Conservation (phyloP, 306 rosid species). For the Begonia fuchsioides region DNA sequence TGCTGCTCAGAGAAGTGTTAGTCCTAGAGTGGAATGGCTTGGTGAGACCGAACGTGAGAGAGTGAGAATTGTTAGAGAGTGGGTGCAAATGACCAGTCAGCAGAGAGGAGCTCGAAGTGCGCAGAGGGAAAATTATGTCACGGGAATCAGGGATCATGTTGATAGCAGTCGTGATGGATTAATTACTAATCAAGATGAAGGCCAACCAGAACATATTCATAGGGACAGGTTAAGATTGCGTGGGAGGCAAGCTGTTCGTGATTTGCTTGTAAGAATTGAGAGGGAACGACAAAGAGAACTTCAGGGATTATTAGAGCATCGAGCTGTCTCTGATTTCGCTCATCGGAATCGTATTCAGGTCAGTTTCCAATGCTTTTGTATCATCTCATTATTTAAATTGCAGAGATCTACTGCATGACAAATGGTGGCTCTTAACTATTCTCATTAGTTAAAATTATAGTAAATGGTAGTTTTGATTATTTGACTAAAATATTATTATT, state of each 20-base stretch:
- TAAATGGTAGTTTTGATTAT: no score
- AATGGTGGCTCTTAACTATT: no score
- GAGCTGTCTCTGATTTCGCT: conserved; percentile 98
- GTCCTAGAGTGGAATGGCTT: conserved; percentile 87
- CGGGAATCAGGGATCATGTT: conserved; percentile 34
- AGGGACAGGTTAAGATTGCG: conserved; percentile 84
- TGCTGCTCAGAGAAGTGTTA: conserved; percentile 55
- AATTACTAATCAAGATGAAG: conserved; percentile 57
- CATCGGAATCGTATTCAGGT: conserved; percentile 99
- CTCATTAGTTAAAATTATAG: no score
- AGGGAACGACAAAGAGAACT: conserved; percentile 94
- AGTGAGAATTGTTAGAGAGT: conserved; percentile 93
- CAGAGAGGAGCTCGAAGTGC: conserved; percentile 83
- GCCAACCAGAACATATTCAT: conserved; percentile 82
- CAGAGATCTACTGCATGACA: no score
- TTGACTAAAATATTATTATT: no score
- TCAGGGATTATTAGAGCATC: conserved; percentile 84
- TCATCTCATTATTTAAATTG: no score
- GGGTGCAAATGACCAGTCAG: conserved; percentile 98
- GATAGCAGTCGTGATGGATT: conserved; percentile 33
- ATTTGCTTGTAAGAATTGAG: conserved; percentile 83
- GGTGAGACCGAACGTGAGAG: conserved; percentile 99
- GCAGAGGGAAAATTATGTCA: conserved; percentile 53
- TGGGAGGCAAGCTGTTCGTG: conserved; percentile 91
- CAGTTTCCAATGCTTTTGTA: conserved; percentile 11